Percentiles rank a stretch among this genome's conserved stretches.
Evolutionary conservation across 148 eudicot genomes (phyloP).

Genomic region (Rhododendron henanense): DNA sequence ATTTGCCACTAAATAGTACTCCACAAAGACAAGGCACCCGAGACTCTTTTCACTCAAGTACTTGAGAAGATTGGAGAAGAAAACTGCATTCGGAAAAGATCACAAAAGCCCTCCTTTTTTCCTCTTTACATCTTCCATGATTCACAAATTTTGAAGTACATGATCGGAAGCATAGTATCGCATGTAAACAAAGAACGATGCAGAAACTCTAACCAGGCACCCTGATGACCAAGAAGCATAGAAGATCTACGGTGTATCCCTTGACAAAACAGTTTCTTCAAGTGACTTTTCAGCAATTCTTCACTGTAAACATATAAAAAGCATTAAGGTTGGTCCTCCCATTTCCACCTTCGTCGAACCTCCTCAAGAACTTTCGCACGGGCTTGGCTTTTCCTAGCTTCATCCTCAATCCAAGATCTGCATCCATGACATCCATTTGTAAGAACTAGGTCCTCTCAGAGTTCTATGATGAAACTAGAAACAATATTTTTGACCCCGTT

Average conservation of each 20-base stretch:
- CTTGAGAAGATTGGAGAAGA: neutral
- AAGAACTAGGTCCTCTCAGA: neutral
- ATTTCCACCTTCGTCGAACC: slow-evolving; percentile 74
- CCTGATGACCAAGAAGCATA: neutral
- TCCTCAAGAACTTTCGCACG: slow-evolving; percentile 82
- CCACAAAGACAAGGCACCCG: neutral
- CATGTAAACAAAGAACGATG: neutral
- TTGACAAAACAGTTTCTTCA: slow-evolving; percentile 1
- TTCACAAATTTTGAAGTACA: neutral
- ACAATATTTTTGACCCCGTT: neutral
- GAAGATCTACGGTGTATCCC: neutral
- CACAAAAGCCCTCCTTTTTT: neutral
- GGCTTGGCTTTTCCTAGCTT: slow-evolving; percentile 78
- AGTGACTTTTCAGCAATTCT: neutral
- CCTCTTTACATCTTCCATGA: neutral
- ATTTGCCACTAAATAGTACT: neutral
- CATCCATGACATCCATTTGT: slow-evolving; percentile 14
- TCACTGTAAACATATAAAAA: neutral
- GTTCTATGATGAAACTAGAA: neutral
- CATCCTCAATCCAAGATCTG: slow-evolving; percentile 97
- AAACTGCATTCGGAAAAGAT: neutral
- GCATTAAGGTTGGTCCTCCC: slow-evolving; percentile 37
- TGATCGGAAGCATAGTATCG: neutral
- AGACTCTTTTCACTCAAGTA: neutral
- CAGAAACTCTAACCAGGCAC: neutral